Base-by-base conservation (phyloP, 2,329 filamentous ascomycete species). In the Phialemonium atrogriseum region DNA sequence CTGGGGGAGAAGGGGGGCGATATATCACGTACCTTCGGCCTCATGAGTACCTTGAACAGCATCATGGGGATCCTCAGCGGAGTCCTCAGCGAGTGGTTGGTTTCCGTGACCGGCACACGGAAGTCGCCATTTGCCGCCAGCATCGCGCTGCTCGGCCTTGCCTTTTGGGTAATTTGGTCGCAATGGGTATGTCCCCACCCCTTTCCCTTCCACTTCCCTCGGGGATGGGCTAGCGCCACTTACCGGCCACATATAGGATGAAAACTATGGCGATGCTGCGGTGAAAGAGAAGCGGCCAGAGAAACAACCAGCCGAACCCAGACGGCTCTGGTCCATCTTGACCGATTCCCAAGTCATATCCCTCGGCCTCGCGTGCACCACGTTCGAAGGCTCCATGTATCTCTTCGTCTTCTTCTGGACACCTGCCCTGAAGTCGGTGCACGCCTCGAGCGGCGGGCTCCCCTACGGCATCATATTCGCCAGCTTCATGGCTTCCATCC, bases 371-470 rank as follows among this genome's bases (percentile, higher is more conserved):
- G 60, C 64, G 5, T 70, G 68, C 3, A 71, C 67, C 31, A 60
- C 73, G 43, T 75, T 75, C 44, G 70, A 76, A 49, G 70, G 70
- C 10, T 67, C 65, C 11, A 70, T 75, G 56, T 75, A 73, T 47
- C 59, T 76, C 14, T 75, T 73, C 48, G 68, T 76, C 31, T 73
- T 53, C 46, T 72, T 74, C 53, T 75, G 70, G 64, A 62, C 67
- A 3, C 68, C 70, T 1, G 65, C 68, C 3, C 51, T 75, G 26
- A 60, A 54, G 32, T 51, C 57, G 4, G 50, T 54, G 2, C 49
- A 51, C n/a, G 32, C 47, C 6, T 31, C 49, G 2, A 23, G 38
- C 2, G 14, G 32, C 17, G 42, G 35, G 8, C 47, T 56, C 19
- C 54, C 58, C 0, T 70, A 73, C 39, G 68, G 62, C 12, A 47